Percentiles rank a stretch among this genome's conserved stretches.
phyloP scores from a whole-genome alignment of 1,284 basidiomycete species.

The Exobasidium cylindrosporum region DNA sequence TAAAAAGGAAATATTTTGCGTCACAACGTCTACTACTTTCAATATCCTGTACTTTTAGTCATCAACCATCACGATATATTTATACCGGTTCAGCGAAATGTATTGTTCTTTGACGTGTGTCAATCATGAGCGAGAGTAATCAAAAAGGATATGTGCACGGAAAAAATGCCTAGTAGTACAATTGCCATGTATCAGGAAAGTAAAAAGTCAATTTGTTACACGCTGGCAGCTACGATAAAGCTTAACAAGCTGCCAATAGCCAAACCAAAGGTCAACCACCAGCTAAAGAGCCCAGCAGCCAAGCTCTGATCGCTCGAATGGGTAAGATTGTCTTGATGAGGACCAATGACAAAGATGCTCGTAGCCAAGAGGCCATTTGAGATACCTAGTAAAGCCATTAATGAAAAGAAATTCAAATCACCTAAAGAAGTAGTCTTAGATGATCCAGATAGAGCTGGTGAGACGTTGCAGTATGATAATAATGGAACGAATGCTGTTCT shows the following conservation, averaged over 20 bases:
- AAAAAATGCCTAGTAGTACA: not conserved
- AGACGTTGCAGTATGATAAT: slow-evolving; percentile 38
- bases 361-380: slow-evolving; percentile 44
- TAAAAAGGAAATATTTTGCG: too few species aligned
- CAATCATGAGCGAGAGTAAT: too few species aligned
- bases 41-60: too few species aligned
- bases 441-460: not conserved
- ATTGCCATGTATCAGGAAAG: not conserved
- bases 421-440: not conserved
- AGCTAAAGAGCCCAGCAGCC: slow-evolving; percentile 39
- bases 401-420: slow-evolving; percentile 36
- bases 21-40: too few species aligned
- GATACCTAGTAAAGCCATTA: slow-evolving; percentile 37
- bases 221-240: slow-evolving; percentile 19
- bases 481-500: slow-evolving; percentile 37
- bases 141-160: too few species aligned
- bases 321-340: slow-evolving; percentile 24
- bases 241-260: slow-evolving; percentile 37
- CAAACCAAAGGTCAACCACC: slow-evolving; percentile 46
- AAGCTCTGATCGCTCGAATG: slow-evolving; percentile 17
- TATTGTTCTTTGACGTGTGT: too few species aligned
- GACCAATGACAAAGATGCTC: slow-evolving; percentile 39
- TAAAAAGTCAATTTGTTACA: not conserved
- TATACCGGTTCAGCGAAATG: not conserved
- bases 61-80: too few species aligned